Conservation (phyloP, 371 early-diverging fungal genomes). For the Mucor sp. region DNA sequence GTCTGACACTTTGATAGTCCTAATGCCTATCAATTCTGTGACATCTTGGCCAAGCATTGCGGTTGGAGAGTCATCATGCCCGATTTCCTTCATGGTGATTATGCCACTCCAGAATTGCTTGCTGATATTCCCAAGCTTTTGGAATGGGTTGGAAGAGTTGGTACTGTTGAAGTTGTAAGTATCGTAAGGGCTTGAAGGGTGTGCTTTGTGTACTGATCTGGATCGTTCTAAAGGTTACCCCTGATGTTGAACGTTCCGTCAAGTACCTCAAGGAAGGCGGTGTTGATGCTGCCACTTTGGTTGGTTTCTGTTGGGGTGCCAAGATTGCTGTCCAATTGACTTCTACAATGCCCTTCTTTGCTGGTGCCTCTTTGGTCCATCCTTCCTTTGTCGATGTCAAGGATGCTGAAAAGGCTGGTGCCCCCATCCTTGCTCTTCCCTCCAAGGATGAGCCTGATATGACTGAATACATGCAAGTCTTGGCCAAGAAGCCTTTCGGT, state of each 20-base stretch:
- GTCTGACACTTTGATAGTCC: constrained; percentile 14
- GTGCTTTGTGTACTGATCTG: not conserved
- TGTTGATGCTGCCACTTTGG: constrained; percentile 41
- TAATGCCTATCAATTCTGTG: constrained; percentile 67
- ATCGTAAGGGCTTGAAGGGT: not conserved
- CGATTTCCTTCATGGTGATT: constrained; percentile 63
- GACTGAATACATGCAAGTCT: constrained; percentile 49
- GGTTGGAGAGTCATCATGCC: constrained; percentile 70
- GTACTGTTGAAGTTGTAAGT: constrained; percentile 37
- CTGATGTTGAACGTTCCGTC: constrained; percentile 38
- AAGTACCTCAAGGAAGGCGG: constrained; percentile 48
- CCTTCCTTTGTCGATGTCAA: constrained; percentile 57
- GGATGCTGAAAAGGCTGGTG: constrained; percentile 53
- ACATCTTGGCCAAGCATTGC: constrained; percentile 57
- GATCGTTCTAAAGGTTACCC: constrained; percentile 16
- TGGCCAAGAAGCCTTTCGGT: constrained; percentile 61
- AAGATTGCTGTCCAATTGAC: constrained; percentile 48
- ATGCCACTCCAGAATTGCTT: constrained; percentile 24
- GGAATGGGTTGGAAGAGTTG: constrained; percentile 39
- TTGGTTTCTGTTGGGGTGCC: constrained; percentile 77
- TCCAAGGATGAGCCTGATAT: constrained; percentile 66
- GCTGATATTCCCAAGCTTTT: constrained; percentile 29
- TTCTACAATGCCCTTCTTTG: constrained; percentile 34
- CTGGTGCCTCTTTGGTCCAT: constrained; percentile 62
- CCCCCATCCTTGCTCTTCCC: constrained; percentile 66